Evolutionary conservation across 2,329 filamentous ascomycete species (phyloP).

Genomic region (Bipolaris sorokiniana): DNA sequence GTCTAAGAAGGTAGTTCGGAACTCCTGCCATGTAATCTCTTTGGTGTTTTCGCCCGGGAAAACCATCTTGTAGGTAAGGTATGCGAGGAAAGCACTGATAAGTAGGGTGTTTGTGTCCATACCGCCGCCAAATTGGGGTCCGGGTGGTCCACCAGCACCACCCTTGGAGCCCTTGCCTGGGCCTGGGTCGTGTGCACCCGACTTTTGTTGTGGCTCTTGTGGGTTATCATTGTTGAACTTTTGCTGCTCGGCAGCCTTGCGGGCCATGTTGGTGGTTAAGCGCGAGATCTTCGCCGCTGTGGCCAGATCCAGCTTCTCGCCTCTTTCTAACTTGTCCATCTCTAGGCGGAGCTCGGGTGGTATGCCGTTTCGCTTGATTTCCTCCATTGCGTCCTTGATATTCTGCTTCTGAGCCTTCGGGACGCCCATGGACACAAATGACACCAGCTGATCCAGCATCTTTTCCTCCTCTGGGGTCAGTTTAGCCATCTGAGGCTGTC

Average conservation of each 20-base stretch:
- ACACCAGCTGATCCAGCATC: conserved; percentile 63
- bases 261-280: conserved; percentile 63
- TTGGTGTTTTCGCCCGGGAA: conserved; percentile 69
- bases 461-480: conserved; percentile 64
- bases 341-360: conserved; percentile 71
- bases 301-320: conserved; percentile 57
- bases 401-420: conserved; percentile 66
- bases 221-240: conserved; percentile 30
- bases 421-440: conserved; percentile 62
- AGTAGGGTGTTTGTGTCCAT: conserved; percentile 63
- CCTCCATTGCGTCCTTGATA: conserved; percentile 65
- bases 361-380: conserved; percentile 71
- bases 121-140: conserved; percentile 32
- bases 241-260: conserved; percentile 54
- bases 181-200: conserved; percentile 54
- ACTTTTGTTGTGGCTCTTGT: conserved; percentile 51
- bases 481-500: conserved; percentile 51
- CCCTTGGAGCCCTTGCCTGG: conserved; percentile 43
- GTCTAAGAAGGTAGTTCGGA: conserved; percentile 89
- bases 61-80: conserved; percentile 65
- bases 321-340: conserved; percentile 61
- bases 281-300: conserved; percentile 66
- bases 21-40: conserved; percentile 98
- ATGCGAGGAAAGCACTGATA: conserved; percentile 65
- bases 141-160: conserved; percentile 24